Evolutionary conservation across 441 rosid species (phyloP), one percentile per base, ranked within the genome.

Genomic region (Gossypium gossypioides): DNA sequence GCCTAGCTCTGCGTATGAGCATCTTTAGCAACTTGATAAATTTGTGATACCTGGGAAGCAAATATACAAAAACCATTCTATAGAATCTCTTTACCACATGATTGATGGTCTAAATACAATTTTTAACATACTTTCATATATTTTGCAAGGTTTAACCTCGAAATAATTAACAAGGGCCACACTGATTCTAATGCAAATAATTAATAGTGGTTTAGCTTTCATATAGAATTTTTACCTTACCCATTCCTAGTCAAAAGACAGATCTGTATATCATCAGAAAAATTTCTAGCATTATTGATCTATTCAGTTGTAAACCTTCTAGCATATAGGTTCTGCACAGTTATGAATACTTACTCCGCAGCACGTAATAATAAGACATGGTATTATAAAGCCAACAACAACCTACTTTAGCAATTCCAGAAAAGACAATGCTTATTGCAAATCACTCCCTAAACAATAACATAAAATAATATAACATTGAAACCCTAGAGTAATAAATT

Each of bases 11-110:
- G 32, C 78, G 84, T 55, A 92, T 82, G 50, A 94, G 84, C 72
- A 44, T 64, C 87, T 82, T 89, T 40, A 92, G 46, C 76, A 80
- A 77, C 79, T 86, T 84, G 67, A 75, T 76, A 80, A 89, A 81
- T 9, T 81, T 83, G 76, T 85, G 97, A 62, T 81, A 90, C 86
- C 99, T 90, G 81, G 59, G 56, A 74, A 76, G 18, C 72, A 58
- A 73, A 74, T 25, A 72, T 40, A 79, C 54, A 54, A 40, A 37
- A 55, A 34, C 19, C 56, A 67, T 67, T n/a, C 16, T 7, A 67
- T n/a, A 67, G 16, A 44, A 46, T 22, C 37, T 16, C 57, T 48
- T 21, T 21, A 19, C 51, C 0, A 6, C 18, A 64, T 42, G 18
- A 42, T 12, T 64, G 3, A 64, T 42, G 69, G 19, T 64, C 32